Evolutionary conservation across 1,284 basidiomycete species (phyloP), one percentile per base, ranked within the genome.

Genomic region (Rhodotorula mucilaginosa): DNA sequence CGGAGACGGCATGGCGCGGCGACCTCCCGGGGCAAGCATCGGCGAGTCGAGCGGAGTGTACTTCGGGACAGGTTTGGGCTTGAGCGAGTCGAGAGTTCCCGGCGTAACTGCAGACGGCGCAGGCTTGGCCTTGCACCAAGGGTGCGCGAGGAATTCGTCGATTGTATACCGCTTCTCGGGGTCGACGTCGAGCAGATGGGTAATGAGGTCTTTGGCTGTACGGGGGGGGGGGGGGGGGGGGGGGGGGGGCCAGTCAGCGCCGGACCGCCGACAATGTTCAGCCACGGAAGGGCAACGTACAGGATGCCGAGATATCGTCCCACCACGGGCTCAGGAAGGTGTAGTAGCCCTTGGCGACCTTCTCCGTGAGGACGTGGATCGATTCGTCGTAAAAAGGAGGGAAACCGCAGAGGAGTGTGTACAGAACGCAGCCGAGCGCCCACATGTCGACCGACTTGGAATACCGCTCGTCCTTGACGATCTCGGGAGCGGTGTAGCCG

Each of bases 401-500:
- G 67, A 78, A 76, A 26, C 69, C 97, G 79, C 97, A 99, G n/a
- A 99, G 87, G 4, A 99, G 84, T 2, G 97, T 99, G 83, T 99
- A 99, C 7, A 99, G 86, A 31, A 99, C 97, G 81, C 97, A 99
- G 46, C 97, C 97, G 54, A 99, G 84, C 5, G 97, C 97, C 97
- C 97, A 99, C 97, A 99, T 99, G 81, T 99, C 97, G 68, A 99
- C 97, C 79, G 90, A 93, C 84, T 97, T 98, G 81, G 90, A 93
- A 81, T 99, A 99, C 39, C 96, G 87, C 84, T 99, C 95, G 81
- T 99, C 97, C 83, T 98, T 98, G 79, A 99, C 97, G 75, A 99
- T 99, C 83, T 99, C 97, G 3, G 97, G 97, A 5, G 97, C 97
- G 4, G 97, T 99, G 83, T 99, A 99, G 7, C 97, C 97, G 44